A percentile compares a stretch with the other conserved stretches of the same genome.
These are phyloP conservation scores for Boletus barrowsii DNA, from an alignment of 768 basidiomycete species.

Conservation along the genomic window DNA sequence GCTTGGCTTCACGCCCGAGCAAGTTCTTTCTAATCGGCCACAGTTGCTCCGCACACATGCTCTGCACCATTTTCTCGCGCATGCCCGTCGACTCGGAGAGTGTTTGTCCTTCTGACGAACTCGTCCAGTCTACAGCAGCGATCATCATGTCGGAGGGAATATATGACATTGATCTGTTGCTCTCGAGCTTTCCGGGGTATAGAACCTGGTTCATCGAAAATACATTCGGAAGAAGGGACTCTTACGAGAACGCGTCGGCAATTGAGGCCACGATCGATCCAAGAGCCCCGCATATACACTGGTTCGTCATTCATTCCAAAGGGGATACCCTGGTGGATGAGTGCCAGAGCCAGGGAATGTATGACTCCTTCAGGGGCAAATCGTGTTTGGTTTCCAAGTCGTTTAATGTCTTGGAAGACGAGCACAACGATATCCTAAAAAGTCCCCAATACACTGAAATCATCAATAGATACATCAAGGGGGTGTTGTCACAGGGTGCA, in stretches of 20 bases:
- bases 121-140: slow-evolving; percentile 48
- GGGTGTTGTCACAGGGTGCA: not conserved
- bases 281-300: slow-evolving; percentile 40
- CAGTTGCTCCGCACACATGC: slow-evolving; percentile 81
- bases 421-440: slow-evolving; percentile 54
- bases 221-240: slow-evolving; percentile 51
- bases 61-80: slow-evolving; percentile 65
- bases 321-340: slow-evolving; percentile 68
- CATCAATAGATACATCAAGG: slow-evolving; percentile 40
- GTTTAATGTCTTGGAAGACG: slow-evolving; percentile 41
- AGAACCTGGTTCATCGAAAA: slow-evolving; percentile 63
- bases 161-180: slow-evolving; percentile 67
- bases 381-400: slow-evolving; percentile 31
- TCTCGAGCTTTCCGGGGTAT: slow-evolving; percentile 65
- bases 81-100: slow-evolving; percentile 27
- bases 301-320: slow-evolving; percentile 74
- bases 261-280: slow-evolving; percentile 39
- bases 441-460: slow-evolving; percentile 44
- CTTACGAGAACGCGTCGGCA: slow-evolving; percentile 50
- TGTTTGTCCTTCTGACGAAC: slow-evolving; percentile 41
- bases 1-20: slow-evolving; percentile 36
- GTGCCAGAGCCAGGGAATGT: slow-evolving; percentile 60
- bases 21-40: slow-evolving; percentile 67
- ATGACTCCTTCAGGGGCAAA: slow-evolving; percentile 44
- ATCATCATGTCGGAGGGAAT: slow-evolving; percentile 74